Percentiles rank a stretch among this genome's conserved stretches.
Conservation (phyloP, 768 basidiomycete genomes). For the Tulasnella sp. region DNA sequence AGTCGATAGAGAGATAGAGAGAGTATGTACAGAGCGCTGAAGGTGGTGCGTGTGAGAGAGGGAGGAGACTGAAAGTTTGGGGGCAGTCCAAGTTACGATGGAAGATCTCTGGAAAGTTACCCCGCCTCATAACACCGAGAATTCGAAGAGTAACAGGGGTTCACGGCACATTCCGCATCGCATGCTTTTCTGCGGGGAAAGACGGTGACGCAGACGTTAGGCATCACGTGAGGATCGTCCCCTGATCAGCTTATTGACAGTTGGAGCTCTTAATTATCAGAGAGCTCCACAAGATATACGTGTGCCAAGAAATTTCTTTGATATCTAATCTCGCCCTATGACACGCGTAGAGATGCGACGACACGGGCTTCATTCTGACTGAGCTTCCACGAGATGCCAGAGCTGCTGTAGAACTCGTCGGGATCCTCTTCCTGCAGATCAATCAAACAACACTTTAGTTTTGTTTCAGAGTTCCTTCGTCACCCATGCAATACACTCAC, state of each 20-base stretch:
- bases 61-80: neutral
- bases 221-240: neutral
- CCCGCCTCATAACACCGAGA: neutral
- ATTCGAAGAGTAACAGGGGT: neutral
- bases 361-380: constrained; percentile 64
- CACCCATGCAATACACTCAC: constrained; percentile 31
- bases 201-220: neutral
- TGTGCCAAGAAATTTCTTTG: neutral
- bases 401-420: constrained; percentile 87
- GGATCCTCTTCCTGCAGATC: constrained; percentile 74
- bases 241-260: neutral
- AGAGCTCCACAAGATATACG: neutral
- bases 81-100: neutral
- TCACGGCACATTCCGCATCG: neutral
- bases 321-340: too few relatives aligned
- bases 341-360: constrained; percentile 45
- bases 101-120: neutral
- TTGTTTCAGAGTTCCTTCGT: constrained; percentile 11
- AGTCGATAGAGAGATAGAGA: neutral
- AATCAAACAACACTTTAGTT: neutral
- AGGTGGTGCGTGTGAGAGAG: neutral
- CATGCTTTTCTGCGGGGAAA: neutral
- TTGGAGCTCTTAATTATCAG: neutral
- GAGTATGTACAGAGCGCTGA: neutral
- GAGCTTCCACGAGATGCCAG: constrained; percentile 83